These are phyloP conservation scores for Irpex sp. DNA, from an alignment of 1,284 basidiomycete genomes.

Conservation along the genomic window DNA sequence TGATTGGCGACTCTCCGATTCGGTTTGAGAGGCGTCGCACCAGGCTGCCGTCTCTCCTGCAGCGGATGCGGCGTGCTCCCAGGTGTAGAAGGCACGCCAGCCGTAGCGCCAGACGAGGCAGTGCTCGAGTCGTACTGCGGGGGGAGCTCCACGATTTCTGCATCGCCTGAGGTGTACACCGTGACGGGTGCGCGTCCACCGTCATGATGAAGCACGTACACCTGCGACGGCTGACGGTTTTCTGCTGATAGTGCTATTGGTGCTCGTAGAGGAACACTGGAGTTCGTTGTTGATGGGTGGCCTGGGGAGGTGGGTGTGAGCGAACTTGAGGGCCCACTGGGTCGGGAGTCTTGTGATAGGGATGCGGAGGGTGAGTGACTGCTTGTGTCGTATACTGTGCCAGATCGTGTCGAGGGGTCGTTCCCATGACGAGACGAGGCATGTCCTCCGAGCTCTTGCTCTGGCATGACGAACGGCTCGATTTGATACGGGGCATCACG, in stretches of 20 bases:
- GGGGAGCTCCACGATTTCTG: slow-evolving; percentile 55
- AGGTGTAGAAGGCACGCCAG: neutral
- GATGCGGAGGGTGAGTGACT: slow-evolving; percentile 1
- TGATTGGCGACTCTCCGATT: slow-evolving; percentile 6
- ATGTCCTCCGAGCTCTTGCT: slow-evolving; percentile 15
- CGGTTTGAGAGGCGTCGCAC: slow-evolving; percentile 3
- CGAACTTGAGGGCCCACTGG: slow-evolving; percentile 4
- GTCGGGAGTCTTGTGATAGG: neutral
- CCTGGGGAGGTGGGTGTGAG: neutral
- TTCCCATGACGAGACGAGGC: neutral
- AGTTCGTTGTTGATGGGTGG: neutral
- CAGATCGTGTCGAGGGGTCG: neutral
- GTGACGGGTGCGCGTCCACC: slow-evolving; percentile 52
- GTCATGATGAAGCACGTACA: slow-evolving; percentile 60
- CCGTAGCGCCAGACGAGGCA: neutral
- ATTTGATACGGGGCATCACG: slow-evolving; percentile 33
- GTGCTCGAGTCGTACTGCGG: slow-evolving; percentile 38
- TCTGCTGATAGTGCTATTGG: slow-evolving; percentile 5
- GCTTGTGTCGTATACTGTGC: neutral
- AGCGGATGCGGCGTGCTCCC: neutral
- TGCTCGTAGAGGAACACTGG: neutral
- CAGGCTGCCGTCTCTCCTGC: slow-evolving; percentile 5
- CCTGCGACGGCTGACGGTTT: slow-evolving; percentile 29
- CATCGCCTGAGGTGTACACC: slow-evolving; percentile 50
- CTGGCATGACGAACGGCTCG: slow-evolving; percentile 44